Evolutionary conservation across 306 rosid species (phyloP).

Genomic region (Dryas drummondii): DNA sequence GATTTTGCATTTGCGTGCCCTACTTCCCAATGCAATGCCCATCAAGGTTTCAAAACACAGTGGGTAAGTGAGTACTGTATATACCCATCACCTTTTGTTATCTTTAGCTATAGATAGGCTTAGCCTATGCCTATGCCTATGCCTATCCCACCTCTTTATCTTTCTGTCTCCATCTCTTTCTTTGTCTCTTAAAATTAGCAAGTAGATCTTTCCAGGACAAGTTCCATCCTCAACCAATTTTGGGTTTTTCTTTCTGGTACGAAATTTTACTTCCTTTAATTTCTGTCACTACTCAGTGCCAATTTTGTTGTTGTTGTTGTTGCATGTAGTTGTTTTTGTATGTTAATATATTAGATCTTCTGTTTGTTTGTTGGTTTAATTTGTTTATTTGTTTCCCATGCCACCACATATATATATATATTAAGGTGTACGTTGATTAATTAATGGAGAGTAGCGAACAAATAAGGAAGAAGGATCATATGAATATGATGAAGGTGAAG

Average conservation of each 20-base stretch:
- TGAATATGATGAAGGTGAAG: conserved; percentile 33
- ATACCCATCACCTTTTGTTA: conserved; percentile 12
- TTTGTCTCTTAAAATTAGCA: background rate
- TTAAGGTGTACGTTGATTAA: background rate
- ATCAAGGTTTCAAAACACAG: conserved; percentile 27
- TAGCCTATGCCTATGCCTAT: too few species aligned
- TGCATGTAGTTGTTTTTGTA: too few species aligned
- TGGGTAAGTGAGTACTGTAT: background rate
- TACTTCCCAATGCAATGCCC: conserved; percentile 1
- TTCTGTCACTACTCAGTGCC: too few species aligned
- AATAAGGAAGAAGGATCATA: background rate
- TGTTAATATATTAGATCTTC: too few species aligned
- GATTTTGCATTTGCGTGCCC: background rate
- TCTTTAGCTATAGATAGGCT: background rate
- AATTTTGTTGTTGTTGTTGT: too few species aligned
- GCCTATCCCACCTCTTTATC: background rate
- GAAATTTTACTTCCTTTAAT: too few species aligned
- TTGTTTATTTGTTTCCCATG: background rate
- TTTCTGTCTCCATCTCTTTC: background rate
- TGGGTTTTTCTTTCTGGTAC: too few species aligned
- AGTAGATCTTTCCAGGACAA: too few species aligned
- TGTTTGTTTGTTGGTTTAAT: background rate
- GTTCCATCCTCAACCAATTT: too few species aligned
- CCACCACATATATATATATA: background rate
- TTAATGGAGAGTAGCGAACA: background rate